Percentiles rank a stretch among this genome's conserved stretches.
Conservation (phyloP, 305 asterid species). For the Fraxinus platypoda region DNA sequence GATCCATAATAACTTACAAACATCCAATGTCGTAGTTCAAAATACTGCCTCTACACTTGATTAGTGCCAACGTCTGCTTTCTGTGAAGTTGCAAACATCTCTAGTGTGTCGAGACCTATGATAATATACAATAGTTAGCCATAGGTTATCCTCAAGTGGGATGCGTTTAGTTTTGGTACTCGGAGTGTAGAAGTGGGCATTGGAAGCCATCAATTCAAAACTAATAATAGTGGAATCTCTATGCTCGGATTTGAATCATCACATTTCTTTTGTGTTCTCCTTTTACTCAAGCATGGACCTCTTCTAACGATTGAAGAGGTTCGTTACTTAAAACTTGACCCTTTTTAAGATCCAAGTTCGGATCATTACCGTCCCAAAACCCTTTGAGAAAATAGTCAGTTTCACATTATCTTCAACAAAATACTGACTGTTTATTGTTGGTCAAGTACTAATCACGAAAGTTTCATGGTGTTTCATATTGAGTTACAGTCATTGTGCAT, state of each 20-base stretch:
- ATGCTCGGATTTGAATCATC: not conserved
- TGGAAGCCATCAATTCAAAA: not conserved
- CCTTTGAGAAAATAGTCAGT: not conserved
- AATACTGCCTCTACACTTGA: not conserved
- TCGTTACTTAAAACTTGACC: not conserved
- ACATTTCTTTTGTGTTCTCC: not conserved
- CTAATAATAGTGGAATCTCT: not conserved
- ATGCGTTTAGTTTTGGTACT: not conserved
- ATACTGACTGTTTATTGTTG: not conserved
- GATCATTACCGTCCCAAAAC: not conserved
- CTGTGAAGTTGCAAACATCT: not conserved
- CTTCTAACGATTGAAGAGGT: not conserved
- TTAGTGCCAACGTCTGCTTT: not conserved
- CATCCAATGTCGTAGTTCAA: not conserved
- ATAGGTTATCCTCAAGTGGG: not conserved
- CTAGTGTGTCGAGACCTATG: not conserved
- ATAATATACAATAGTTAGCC: not conserved
- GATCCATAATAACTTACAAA: not conserved
- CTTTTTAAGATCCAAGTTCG: not conserved
- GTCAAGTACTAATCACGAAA: not conserved
- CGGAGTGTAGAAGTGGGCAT: not conserved
- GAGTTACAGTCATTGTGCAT: not conserved
- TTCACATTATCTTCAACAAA: not conserved
- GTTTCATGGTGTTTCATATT: not conserved
- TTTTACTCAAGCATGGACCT: not conserved